A percentile compares a stretch with the other conserved stretches of the same genome.
Conservation (phyloP, 2,329 filamentous ascomycete species). For the Cladosporium sp. region DNA sequence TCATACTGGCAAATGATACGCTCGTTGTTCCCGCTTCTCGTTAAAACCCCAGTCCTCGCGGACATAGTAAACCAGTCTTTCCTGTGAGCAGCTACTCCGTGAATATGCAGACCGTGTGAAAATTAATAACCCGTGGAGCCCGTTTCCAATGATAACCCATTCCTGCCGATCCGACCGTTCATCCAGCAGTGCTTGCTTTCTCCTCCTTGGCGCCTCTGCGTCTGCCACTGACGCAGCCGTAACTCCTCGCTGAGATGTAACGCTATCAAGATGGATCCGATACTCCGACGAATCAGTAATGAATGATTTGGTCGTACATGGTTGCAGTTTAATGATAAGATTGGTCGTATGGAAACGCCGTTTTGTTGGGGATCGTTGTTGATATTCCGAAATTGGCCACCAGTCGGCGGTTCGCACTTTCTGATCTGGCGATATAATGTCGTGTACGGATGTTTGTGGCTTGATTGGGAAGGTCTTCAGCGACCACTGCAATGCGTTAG, state of each 20-base stretch:
- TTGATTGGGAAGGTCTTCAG: not conserved
- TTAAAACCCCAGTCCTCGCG: not conserved
- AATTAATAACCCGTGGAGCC: not conserved
- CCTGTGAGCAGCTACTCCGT: not conserved
- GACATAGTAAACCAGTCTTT: not conserved
- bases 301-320: not conserved
- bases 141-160: not conserved
- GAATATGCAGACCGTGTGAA: not conserved
- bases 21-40: not conserved
- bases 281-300: not conserved
- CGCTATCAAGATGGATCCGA: slow-evolving; percentile 21
- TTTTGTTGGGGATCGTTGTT: not conserved
- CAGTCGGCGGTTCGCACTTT: not conserved
- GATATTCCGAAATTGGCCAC: not conserved
- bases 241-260: slow-evolving; percentile 28
- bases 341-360: not conserved
- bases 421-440: not conserved
- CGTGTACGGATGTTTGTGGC: no score
- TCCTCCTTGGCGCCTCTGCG: not conserved
- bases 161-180: not conserved
- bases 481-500: not conserved
- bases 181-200: not conserved
- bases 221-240: slow-evolving; percentile 12
- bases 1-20: not conserved
- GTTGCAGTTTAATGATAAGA: not conserved